phyloP scores from a whole-genome alignment of 306 rosid species.

The Sicyos edulis region DNA sequence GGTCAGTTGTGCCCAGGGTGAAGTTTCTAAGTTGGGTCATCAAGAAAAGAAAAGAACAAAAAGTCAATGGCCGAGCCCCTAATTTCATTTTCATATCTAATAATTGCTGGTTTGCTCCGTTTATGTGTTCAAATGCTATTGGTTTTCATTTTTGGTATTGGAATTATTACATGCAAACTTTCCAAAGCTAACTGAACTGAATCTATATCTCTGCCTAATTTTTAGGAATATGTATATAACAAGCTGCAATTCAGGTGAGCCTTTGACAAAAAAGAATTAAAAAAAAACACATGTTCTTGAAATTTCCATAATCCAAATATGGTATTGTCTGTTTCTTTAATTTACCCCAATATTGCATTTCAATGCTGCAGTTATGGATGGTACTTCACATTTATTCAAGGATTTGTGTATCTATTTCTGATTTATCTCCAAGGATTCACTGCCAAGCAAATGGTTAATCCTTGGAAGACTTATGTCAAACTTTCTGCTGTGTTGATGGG shows the following conservation, averaged over 20 bases:
- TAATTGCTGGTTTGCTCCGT: not conserved
- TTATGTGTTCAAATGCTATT: not conserved
- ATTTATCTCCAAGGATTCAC: constrained; percentile 90
- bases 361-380: constrained; percentile 78
- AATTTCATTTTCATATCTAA: not conserved
- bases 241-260: constrained; percentile 71
- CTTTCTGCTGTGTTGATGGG: constrained; percentile 93
- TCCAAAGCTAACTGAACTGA: not conserved
- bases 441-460: constrained; percentile 95
- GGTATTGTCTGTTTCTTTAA: not conserved
- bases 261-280: too few relatives aligned
- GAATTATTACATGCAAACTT: not conserved
- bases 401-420: constrained; percentile 80
- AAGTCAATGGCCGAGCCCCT: too few relatives aligned
- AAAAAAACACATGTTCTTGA: not conserved
- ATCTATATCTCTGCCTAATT: constrained; percentile 17
- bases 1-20: too few relatives aligned
- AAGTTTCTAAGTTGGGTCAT: too few relatives aligned
- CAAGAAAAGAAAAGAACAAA: too few relatives aligned
- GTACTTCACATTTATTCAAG: constrained; percentile 98
- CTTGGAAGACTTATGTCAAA: constrained; percentile 96
- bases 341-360: not conserved
- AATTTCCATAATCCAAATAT: not conserved
- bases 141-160: not conserved
- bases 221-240: constrained; percentile 95